Base-by-base conservation (phyloP, 257 asterid genomes). In the Solanum bulbocastanum region DNA sequence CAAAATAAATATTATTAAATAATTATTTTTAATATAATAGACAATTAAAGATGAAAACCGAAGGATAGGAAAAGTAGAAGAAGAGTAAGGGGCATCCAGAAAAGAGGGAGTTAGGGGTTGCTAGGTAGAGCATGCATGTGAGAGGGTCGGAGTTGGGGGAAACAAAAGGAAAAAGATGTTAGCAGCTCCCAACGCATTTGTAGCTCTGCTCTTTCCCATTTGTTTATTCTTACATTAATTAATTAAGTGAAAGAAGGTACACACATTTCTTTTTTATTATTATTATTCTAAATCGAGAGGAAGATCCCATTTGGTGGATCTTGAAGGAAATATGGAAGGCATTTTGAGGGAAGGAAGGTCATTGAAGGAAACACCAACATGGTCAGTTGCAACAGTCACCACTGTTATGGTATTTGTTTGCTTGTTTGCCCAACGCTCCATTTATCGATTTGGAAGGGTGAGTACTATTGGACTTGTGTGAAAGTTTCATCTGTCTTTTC, bases 381-480 rank as follows among this genome's bases (percentile, higher is more conserved):
- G 99, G 98, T 92, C 98, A n/a, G 99, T 96, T 87, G 99, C 99
- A 83, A 88, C 98, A 27, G 98, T 96, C 83, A 95, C 94, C 27
- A 95, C 99, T 35, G 95, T 94, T 62, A 92, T 96, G 99, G 99
- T 96, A 86, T 96, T 96, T 76, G 92, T 95, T 46, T 95, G 98
- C 88, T 93, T 96, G 86, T 93, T 95, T 76, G 94, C 91, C 73
- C 94, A 96, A 90, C 91, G 98, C 87, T 94, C 98, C 88, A 95
- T 96, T 88, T 96, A 93, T 93, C 91, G 94, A 91, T 96, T 93
- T 85, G 98, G 99, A 75, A 94, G 89, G 98, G 99, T 95, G 25
- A 89, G 93, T 52, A 52, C 62, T 52, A 52, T 52, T 52, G 62
- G 62, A 52, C 62, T 52, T 52, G 56, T 46, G 56, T 46, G 56